phyloP scores from a whole-genome alignment of 805 yeast genomes.

The Brettanomyces sp. region DNA sequence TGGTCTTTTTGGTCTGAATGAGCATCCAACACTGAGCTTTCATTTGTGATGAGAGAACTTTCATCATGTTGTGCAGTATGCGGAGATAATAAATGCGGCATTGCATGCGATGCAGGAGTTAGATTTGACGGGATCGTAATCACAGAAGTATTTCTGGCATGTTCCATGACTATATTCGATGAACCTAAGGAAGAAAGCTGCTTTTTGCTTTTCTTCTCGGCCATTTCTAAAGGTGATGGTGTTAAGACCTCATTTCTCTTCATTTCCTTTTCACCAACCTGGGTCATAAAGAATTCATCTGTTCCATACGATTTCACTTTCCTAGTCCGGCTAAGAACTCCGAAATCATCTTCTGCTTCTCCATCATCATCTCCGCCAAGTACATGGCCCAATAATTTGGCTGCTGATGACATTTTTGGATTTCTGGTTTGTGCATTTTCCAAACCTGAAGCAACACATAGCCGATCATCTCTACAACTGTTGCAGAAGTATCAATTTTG shows the following conservation, averaged over 20 bases:
- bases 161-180: background rate
- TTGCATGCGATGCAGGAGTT: slow-evolving; percentile 9
- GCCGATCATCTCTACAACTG: slow-evolving; percentile 49
- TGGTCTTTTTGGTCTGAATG: slow-evolving; percentile 2
- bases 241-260: slow-evolving; percentile 39
- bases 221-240: slow-evolving; percentile 33
- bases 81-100: background rate
- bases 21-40: background rate
- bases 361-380: slow-evolving; percentile 89
- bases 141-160: slow-evolving; percentile 6
- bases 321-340: slow-evolving; percentile 67
- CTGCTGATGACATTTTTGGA: slow-evolving; percentile 26
- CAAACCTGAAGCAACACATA: slow-evolving; percentile 27
- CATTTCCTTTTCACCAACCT: slow-evolving; percentile 40
- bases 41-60: background rate
- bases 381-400: slow-evolving; percentile 71
- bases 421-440: slow-evolving; percentile 8
- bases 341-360: slow-evolving; percentile 88
- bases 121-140: slow-evolving; percentile 11
- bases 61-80: background rate
- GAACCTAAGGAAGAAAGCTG: background rate
- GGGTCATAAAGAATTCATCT: slow-evolving; percentile 72
- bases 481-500: slow-evolving; percentile 25
- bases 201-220: background rate
- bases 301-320: slow-evolving; percentile 62